Conservation (phyloP, 805 yeast species). For the Nakazawaea siamensis region DNA sequence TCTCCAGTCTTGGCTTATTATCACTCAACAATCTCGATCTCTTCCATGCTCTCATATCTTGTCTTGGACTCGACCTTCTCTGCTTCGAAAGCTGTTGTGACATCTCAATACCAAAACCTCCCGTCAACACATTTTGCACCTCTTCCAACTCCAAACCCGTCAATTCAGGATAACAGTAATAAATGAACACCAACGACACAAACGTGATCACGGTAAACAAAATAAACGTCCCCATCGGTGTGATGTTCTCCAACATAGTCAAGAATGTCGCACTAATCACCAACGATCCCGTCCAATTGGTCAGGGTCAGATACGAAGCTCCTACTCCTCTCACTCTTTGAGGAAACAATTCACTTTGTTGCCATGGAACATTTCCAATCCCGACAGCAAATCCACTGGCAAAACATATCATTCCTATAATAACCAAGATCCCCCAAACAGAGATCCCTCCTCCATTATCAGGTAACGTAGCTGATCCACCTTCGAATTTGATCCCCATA, state of each 20-base stretch:
- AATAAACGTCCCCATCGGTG: conserved; percentile 43
- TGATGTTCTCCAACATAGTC: conserved; percentile 41
- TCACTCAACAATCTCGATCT: no score
- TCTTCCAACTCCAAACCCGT: conserved; percentile 46
- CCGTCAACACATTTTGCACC: conserved; percentile 33
- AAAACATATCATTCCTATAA: conserved; percentile 38
- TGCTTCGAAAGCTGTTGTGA: conserved; percentile 23
- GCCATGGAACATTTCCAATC: conserved; percentile 52
- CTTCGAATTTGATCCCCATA: conserved; percentile 28
- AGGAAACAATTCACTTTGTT: conserved; percentile 48
- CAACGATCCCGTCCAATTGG: conserved; percentile 46
- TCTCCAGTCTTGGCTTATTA: no score
- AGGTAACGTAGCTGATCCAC: conserved; percentile 16
- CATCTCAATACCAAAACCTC: conserved; percentile 38
- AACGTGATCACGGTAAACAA: conserved; percentile 39
- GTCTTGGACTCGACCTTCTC: conserved; percentile 3
- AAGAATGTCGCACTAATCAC: conserved; percentile 43
- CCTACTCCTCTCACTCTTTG: conserved; percentile 48
- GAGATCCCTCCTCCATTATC: neutral
- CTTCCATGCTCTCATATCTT: neutral
- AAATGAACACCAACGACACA: conserved; percentile 34
- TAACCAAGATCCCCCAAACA: conserved; percentile 36
- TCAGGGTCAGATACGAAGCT: conserved; percentile 25
- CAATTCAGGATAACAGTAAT: conserved; percentile 41
- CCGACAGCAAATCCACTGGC: conserved; percentile 49